Evolutionary conservation across 2,329 filamentous ascomycete species (phyloP).

Genomic region (Didymella segeticola): DNA sequence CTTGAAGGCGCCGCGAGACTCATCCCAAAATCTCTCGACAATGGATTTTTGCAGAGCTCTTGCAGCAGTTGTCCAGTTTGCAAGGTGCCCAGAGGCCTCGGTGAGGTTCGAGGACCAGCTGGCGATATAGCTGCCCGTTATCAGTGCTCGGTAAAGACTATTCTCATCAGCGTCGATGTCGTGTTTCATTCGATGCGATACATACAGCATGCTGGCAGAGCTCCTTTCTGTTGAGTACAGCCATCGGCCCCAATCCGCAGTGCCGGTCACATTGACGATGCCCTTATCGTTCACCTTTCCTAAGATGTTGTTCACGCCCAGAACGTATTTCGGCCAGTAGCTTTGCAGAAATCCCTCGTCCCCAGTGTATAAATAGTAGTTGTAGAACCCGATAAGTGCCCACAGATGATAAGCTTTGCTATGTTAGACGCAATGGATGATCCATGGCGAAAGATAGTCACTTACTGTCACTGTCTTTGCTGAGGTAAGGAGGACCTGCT

Average conservation of each 20-base stretch:
- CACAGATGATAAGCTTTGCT: conserved; percentile 52
- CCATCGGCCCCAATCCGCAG: conserved; percentile 60
- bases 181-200: conserved; percentile 9
- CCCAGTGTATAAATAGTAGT: conserved; percentile 64
- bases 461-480: conserved; percentile 38
- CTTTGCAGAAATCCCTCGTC: conserved; percentile 56
- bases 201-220: conserved; percentile 14
- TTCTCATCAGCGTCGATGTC: not conserved
- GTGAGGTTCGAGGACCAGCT: not conserved
- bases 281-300: conserved; percentile 48
- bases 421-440: not conserved
- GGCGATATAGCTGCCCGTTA: not conserved
- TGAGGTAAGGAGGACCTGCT: conserved; percentile 50
- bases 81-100: not conserved
- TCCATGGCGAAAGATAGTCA: not conserved
- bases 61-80: not conserved
- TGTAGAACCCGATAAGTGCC: conserved; percentile 64
- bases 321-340: conserved; percentile 59
- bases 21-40: conserved; percentile 35
- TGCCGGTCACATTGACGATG: conserved; percentile 59
- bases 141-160: conserved; percentile 5
- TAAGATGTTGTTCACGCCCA: conserved; percentile 56
- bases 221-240: conserved; percentile 17
- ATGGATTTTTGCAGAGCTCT: conserved; percentile 24
- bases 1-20: conserved; percentile 41